Evolutionary conservation across 129 eudicot genomes (phyloP), one percentile per base, ranked within the genome.

Genomic region (Pseudognaphalium luteoalbum): DNA sequence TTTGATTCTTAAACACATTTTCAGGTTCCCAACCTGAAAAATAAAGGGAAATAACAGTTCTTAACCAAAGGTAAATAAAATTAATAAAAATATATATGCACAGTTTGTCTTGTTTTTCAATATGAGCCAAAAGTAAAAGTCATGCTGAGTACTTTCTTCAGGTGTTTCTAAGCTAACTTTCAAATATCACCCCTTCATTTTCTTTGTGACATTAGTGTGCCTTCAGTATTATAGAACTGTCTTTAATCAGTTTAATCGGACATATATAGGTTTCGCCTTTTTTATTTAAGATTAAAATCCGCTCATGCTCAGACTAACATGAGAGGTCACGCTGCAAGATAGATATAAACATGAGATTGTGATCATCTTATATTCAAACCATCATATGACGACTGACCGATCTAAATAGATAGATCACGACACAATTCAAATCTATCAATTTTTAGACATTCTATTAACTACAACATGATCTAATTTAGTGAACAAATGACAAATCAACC

Each of bases 1-100:
- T 86, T 79, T 89, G 79, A 76, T 89, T 81, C 91, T 64, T 57
- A 59, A 30, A 33, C 41, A 67, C 28, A 68, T 59, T 25, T 75
- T 57, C 47, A 69, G 34, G 58, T 76, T 58, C 21, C 60, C 65
- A 7, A 42, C 51, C 44, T 58, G 29, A 37, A 72, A 52, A 15
- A 10, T 12, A 10, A 70, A 59, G 62, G 61, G 29, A 14, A 7
- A 67, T 20, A 29, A 20, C 34, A 41, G 47, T 68, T 69, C 47
- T 42, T 20, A 58, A 59, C 51, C n/a, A 78, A 70, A 47, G 58
- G 52, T 69, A 33, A 59, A 78, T 42, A 20, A 0, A 57, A 69
- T 39, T 25, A n/a, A 35, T 35, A 19, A 35, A 25, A 25, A 25
- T 25, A 35, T 17, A 28, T 58, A 58, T 58, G 11, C 7, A 29